Evolutionary conservation across 352 stramenopile genomes (phyloP), one percentile per base, ranked within the genome.

Genomic region (Phytophthora foliorum): DNA sequence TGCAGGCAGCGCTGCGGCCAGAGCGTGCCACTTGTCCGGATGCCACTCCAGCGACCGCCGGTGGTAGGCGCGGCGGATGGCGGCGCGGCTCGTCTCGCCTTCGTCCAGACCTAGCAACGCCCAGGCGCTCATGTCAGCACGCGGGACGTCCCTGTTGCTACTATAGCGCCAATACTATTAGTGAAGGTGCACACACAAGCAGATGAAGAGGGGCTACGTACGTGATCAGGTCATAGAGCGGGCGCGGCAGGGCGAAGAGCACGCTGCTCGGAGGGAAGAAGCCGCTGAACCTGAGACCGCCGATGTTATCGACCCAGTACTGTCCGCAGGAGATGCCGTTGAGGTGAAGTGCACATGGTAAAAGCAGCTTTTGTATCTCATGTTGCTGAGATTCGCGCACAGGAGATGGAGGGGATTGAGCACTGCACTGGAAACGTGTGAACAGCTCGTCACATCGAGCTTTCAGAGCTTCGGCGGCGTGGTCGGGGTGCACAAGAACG

Each of bases 1-100:
- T n/a, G 63, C 46, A 51, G 71, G 64, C 27, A 73, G 48, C 7
- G 49, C 36, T 2, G 57, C 64, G 9, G 48, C 39, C 31, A 72
- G 56, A 24, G 78, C 22, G 45, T 67, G 56, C 81, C 85, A 90
- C 66, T 89, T 90, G 71, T 93, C 85, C 9, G 85, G 82, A 67
- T 93, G 82, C 81, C 83, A 93, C 61, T 89, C 75, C 50, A 93
- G 71, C 29, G 81, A 86, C 4, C 72, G 74, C n/a, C 63, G 70
- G 51, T 91, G 85, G 52, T 91, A 91, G 34, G 80, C 82, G 8
- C 67, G 74, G 13, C 82, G 80, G 64, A 93, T 86, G 16, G 62
- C 69, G 34, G 68, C 63, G 21, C 72, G 84, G 14, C 75, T 86
- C 19, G 75, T 77, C 39, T 74, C 69, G 39, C 69, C 74, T 42